Evolutionary conservation across 1,284 basidiomycete species (phyloP), one percentile per base, ranked within the genome.

Genomic region (Rhodofomes roseus): DNA sequence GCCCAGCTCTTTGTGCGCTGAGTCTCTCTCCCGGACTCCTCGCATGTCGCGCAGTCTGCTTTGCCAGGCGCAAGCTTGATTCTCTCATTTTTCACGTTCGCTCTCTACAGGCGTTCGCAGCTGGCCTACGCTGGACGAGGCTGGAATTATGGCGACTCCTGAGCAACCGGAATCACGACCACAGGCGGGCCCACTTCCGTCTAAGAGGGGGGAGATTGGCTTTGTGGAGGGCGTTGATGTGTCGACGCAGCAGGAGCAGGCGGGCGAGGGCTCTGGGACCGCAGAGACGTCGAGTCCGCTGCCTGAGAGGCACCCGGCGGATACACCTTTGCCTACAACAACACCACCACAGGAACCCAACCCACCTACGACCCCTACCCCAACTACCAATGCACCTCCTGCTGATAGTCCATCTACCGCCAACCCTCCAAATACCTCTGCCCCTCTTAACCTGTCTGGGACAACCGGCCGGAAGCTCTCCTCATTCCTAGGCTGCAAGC

Each of bases 121-220:
- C 48, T 37, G 25, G 58, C 56, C 60, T 51, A 64, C 65, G 66
- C 63, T 71, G 69, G 63, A 57, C 64, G 63, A 61, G 65, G 58
- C 58, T 55, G 39, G 57, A 53, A 55, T 57, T n/a, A 66, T 66
- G 67, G 64, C 67, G 37, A 64, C 66, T 54, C 55, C 67, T 53
- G 54, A 57, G 41, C 61, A 60, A 36, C 66, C 64, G 57, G 62
- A 63, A 58, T 58, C 61, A 34, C 71, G 78, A 65, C 75, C 74
- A 58, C 78, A 86, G 76, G 84, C 85, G 67, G 85, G 76, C 50
- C 85, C 85, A 55, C 73, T 88, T 66, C 86, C 86, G 54, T 71
- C 68, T 52, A 89, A 89, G 71, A 78, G 79, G 46, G 87, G 87
- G 43, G 87, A 88, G 69, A 83, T 89, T 58, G 87, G 86, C 22